Evolutionary conservation across 768 basidiomycete genomes (phyloP), one percentile per base, ranked within the genome.

Genomic region (Russula abietina): DNA sequence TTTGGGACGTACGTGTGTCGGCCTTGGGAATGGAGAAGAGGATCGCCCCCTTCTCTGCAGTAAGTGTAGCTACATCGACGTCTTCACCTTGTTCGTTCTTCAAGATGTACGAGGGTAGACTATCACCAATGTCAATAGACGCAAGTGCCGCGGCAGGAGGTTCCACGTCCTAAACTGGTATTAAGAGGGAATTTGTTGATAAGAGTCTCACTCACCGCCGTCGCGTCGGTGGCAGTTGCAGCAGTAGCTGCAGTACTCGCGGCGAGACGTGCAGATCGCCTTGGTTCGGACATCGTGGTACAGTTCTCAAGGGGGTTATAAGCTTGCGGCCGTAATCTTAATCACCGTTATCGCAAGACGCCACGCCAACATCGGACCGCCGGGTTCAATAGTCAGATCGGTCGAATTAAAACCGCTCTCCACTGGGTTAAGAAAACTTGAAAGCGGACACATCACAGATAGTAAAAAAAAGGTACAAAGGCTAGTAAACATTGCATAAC

Each of bases 61-160:
- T 79, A 45, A 95, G 75, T 5, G 77, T 79, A 30, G 80, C 75
- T 9, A 91, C 78, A 62, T 91, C 82, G 28, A 93, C 75, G 58
- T 93, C 90, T 62, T 89, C 85, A 49, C 79, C 89, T 72, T 89
- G 84, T 75, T 97, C 91, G 72, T 93, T 91, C 76, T 93, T 87
- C 63, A 98, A 76, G 6, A 77, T 81, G 64, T 95, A 70, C 5
- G 82, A 81, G 2, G 93, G 93, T 49, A 97, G 76, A 33, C 75
- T 74, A 64, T 88, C 91, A 7, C 93, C 95, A 38, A 92, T 75
- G 64, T 89, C 80, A 64, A 95, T 79, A 2, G 73, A 56, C 36
- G 54, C 50, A 52, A 65, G 64, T 17, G n/a, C 36, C 19, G 57
- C n/a, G 8, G 45, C 52, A 30, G 57, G n/a, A 22, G 51, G n/a